These are phyloP conservation scores for Globisporangium spinosum DNA, from an alignment of 352 stramenopile genomes.

Conservation along the genomic window DNA sequence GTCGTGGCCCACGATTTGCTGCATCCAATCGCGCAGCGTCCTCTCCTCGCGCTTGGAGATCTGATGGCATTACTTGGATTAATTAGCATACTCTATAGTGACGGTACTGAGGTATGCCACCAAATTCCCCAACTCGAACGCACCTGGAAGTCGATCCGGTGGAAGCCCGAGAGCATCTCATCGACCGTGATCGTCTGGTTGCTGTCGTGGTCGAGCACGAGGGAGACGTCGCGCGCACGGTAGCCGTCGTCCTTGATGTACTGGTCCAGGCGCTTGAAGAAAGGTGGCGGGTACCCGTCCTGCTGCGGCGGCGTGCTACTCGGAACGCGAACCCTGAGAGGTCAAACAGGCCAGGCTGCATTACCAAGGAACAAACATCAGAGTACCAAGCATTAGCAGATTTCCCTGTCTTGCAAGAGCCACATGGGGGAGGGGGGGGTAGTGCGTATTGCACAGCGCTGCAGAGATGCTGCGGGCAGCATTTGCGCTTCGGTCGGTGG, in stretches of 20 bases:
- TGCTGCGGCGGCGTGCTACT: conserved; percentile 13
- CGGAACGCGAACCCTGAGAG: conserved; percentile 10
- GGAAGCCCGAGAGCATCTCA: conserved; percentile 45
- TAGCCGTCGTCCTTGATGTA: conserved; percentile 49
- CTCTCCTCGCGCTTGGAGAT: conserved; percentile 41
- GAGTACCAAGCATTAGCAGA: not conserved
- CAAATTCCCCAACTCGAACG: not conserved
- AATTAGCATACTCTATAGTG: not conserved
- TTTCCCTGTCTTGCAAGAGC: not conserved
- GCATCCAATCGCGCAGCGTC: conserved; percentile 44
- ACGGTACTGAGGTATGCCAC: not conserved
- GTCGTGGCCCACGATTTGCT: conserved; percentile 42
- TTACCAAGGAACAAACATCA: not conserved
- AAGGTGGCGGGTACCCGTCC: conserved; percentile 41
- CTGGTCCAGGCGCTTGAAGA: conserved; percentile 50
- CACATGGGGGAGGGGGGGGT: not conserved
- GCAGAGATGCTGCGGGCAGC: conserved; percentile 9
- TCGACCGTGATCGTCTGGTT: conserved; percentile 33
- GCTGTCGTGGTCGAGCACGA: conserved; percentile 44
- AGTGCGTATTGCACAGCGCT: conserved; percentile 9
- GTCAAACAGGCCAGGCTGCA: conserved; percentile 15
- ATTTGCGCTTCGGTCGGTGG: conserved; percentile 21
- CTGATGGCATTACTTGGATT: conserved; percentile 12
- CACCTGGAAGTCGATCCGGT: conserved; percentile 46
- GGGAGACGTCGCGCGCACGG: conserved; percentile 42